phyloP scores from a whole-genome alignment of 176 grass and related monocot species.

The Aegilops speltoides region DNA sequence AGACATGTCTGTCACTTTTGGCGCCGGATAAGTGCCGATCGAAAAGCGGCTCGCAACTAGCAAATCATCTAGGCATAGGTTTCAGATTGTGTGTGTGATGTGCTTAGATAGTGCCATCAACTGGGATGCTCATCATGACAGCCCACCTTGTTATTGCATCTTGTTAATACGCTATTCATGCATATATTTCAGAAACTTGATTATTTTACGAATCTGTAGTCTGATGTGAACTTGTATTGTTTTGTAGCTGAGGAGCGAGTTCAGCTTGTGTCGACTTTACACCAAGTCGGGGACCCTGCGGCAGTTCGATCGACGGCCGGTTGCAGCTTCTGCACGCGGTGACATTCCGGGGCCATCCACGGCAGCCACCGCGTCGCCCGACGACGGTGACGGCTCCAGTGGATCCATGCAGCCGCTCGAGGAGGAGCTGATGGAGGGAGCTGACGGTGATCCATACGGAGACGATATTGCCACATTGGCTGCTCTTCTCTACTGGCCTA shows the following conservation, averaged over 20 bases:
- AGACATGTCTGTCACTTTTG: slow-evolving; percentile 16
- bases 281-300: slow-evolving; percentile 54
- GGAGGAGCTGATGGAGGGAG: background rate
- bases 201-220: background rate
- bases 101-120: slow-evolving; percentile 8
- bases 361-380: slow-evolving; percentile 21
- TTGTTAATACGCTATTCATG: background rate
- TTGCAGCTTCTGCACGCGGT: background rate
- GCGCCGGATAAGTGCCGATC: slow-evolving; percentile 10
- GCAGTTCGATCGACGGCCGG: slow-evolving; percentile 76
- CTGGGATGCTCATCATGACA: background rate
- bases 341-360: slow-evolving; percentile 19
- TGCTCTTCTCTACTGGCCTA: slow-evolving; percentile 38
- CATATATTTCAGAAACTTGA: background rate
- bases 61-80: background rate
- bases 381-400: slow-evolving; percentile 25
- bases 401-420: slow-evolving; percentile 7
- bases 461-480: slow-evolving; percentile 28
- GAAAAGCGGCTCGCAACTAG: background rate
- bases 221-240: slow-evolving; percentile 9
- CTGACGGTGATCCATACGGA: background rate
- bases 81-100: background rate
- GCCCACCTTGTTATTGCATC: background rate
- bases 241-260: slow-evolving; percentile 70
- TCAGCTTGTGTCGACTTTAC: slow-evolving; percentile 92